Conservation (phyloP, 305 asterid genomes). For the Stenogyne calaminthoides region DNA sequence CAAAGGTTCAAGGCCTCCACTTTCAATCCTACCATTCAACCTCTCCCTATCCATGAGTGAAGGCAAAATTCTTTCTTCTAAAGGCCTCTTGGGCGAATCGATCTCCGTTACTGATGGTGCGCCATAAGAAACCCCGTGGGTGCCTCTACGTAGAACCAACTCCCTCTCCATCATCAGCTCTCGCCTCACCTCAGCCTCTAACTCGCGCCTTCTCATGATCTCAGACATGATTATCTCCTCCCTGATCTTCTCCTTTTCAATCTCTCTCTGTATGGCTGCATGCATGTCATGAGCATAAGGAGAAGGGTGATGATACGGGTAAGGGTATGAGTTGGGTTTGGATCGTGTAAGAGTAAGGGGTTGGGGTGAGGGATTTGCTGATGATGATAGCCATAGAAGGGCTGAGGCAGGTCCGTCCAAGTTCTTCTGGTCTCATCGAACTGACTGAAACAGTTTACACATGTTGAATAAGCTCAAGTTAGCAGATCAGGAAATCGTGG, state of each 20-base stretch:
- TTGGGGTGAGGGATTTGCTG: not conserved
- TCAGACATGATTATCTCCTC: conserved; percentile 56
- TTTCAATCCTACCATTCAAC: conserved; percentile 24
- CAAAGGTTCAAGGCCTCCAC: conserved; percentile 23
- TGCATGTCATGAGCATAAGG: conserved; percentile 26
- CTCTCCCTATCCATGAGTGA: conserved; percentile 34
- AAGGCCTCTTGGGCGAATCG: conserved; percentile 25
- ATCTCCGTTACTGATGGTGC: conserved; percentile 27
- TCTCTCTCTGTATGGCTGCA: conserved; percentile 40
- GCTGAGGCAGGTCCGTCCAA: conserved; percentile 23
- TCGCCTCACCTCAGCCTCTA: conserved; percentile 63
- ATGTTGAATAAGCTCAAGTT: not conserved
- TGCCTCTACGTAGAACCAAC: conserved; percentile 36
- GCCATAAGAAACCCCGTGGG: conserved; percentile 25
- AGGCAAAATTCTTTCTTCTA: conserved; percentile 33
- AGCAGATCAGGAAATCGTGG: not conserved
- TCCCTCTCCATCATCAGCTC: conserved; percentile 55
- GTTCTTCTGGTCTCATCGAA: conserved; percentile 19
- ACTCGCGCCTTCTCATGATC: conserved; percentile 43
- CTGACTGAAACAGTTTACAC: conserved; percentile 28
- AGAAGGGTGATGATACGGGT: conserved; percentile 3
- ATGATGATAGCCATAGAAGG: conserved; percentile 7
- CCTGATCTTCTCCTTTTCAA: conserved; percentile 64
- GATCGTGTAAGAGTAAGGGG: conserved; percentile 1
- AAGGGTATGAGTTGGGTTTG: not conserved